phyloP scores from a whole-genome alignment of 441 rosid species.

The Populus hybrid region DNA sequence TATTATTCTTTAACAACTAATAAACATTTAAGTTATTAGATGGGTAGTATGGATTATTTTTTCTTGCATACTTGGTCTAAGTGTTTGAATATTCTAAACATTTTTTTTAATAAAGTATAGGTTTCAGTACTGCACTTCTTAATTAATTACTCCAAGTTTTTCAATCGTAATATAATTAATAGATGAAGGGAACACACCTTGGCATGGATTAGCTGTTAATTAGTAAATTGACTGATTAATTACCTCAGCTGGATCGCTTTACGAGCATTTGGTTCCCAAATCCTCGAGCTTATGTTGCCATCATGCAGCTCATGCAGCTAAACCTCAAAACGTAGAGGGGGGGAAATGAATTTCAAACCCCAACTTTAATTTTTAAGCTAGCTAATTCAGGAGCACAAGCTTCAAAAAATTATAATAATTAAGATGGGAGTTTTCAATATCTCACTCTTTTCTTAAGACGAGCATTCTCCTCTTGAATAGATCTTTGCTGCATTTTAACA shows the following conservation, averaged over 20 bases:
- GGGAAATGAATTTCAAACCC: background rate
- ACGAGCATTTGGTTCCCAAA: slow-evolving; percentile 5
- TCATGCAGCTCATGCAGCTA: slow-evolving; percentile 30
- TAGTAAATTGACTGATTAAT: background rate
- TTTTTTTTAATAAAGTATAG: too few species aligned
- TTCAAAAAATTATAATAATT: background rate
- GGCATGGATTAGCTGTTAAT: background rate
- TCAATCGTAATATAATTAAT: background rate
- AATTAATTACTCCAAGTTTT: too few species aligned
- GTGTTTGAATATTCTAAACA: too few species aligned
- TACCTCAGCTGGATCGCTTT: slow-evolving; percentile 25
- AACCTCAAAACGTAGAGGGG: background rate
- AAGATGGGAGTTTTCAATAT: background rate
- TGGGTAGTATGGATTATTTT: too few species aligned
- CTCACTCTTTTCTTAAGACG: slow-evolving; percentile 47
- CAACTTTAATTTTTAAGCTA: background rate
- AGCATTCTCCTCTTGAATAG: slow-evolving; percentile 45
- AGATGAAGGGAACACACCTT: background rate
- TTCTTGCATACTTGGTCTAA: too few species aligned
- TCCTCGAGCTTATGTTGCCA: slow-evolving; percentile 18
- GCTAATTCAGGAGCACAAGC: background rate
- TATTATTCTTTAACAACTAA: too few species aligned
- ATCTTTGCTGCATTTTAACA: slow-evolving; percentile 30
- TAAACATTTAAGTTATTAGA: too few species aligned
- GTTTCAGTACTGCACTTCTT: too few species aligned